A percentile compares a stretch with the other conserved stretches of the same genome.
Evolutionary conservation across 768 basidiomycete genomes (phyloP).

Genomic region (Suillus luteus): DNA sequence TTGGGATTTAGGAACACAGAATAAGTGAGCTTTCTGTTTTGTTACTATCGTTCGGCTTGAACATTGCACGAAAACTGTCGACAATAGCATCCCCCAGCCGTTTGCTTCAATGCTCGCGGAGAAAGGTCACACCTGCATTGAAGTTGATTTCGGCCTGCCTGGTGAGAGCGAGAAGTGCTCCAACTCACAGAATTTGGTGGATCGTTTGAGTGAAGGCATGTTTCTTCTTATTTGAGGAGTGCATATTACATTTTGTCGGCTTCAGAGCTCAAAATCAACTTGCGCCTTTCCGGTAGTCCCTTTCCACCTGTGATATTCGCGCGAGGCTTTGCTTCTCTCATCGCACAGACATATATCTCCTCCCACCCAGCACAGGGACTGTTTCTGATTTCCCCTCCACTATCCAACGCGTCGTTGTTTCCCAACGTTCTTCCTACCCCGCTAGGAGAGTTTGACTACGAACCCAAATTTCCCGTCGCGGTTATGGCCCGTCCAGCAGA

Average conservation of each 20-base stretch:
- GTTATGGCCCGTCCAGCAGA: slow-evolving; percentile 43
- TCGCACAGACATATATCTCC: slow-evolving; percentile 69
- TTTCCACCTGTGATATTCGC: slow-evolving; percentile 63
- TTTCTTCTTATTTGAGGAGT: background rate
- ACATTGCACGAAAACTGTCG: slow-evolving; percentile 4
- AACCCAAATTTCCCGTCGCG: slow-evolving; percentile 62
- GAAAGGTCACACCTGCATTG: slow-evolving; percentile 51
- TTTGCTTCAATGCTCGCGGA: slow-evolving; percentile 45
- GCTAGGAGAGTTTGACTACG: slow-evolving; percentile 58
- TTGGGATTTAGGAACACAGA: slow-evolving; percentile 44
- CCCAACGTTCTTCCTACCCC: slow-evolving; percentile 35
- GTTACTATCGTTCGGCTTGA: background rate
- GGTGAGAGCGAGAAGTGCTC: background rate
- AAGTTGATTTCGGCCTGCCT: slow-evolving; percentile 41
- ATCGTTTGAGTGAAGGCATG: slow-evolving; percentile 34
- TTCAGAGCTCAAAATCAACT: slow-evolving; percentile 44
- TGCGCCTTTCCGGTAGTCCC: slow-evolving; percentile 46
- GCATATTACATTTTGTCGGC: background rate
- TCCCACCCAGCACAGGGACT: slow-evolving; percentile 65
- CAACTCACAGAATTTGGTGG: slow-evolving; percentile 35
- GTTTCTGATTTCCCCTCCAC: slow-evolving; percentile 59
- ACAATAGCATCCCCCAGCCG: slow-evolving; percentile 33
- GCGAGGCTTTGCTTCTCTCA: slow-evolving; percentile 48
- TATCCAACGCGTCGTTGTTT: slow-evolving; percentile 40
- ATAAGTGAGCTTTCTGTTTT: slow-evolving; percentile 34